Evolutionary conservation across 768 basidiomycete genomes (phyloP), one percentile per base, ranked within the genome.

Genomic region (Sarcomyxa edulis): DNA sequence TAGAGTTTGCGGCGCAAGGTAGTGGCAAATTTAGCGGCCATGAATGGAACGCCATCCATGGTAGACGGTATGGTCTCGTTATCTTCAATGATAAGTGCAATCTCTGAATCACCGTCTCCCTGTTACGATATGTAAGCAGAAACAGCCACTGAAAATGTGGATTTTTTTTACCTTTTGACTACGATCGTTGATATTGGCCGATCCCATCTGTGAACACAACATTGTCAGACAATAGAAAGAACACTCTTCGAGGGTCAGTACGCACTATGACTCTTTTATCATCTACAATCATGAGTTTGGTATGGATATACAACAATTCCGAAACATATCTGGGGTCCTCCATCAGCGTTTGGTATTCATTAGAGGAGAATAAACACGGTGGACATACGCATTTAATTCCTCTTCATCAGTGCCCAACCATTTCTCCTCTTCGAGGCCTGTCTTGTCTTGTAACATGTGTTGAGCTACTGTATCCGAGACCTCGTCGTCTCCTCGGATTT

Each of bases 101-200:
- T 95, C 62, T 98, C 96, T 1, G 91, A 95, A 59, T 95, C 92
- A 23, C 90, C 91, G 47, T 95, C 85, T 18, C 94, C 94, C 80
- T 84, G 40, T 1, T 15, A 7, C 27, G 29, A 7, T 7, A 23
- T 21, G 9, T 51, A 32, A 46, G 43, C 18, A 35, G 20, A 19
- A 20, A 12, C 40, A 15, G 5, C n/a, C 25, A 21, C 3, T 14
- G 3, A 19, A 24, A 6, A 35, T 20, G 22, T 14, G 16, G 3
- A 26, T 4, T 23, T 10, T 4, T 26, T 58, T 26, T 43, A 74
- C 82, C 72, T 74, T 83, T 60, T 90, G 88, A 38, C 80, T 84
- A 10, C 90, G 80, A 51, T 94, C 91, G 44, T 94, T 94, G 48
- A 94, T 55, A 56, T 97, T 98, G 11, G 95, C 93, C 28, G 88